A percentile compares a stretch with the other conserved stretches of the same genome.
phyloP scores from a whole-genome alignment of 495 filamentous ascomycete genomes.

The Trichoderma virens region DNA sequence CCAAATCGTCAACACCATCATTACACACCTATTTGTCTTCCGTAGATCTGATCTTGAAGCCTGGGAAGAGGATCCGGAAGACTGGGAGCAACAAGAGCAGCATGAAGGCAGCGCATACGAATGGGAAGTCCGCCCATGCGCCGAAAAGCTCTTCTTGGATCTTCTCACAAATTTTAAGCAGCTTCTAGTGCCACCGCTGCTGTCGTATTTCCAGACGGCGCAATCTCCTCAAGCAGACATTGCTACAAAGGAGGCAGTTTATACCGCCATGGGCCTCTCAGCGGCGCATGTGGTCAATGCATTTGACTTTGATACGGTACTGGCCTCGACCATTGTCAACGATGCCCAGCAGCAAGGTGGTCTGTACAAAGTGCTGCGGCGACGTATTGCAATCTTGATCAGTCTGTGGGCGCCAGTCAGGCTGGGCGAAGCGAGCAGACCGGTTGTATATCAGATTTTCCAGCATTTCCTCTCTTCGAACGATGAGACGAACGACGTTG shows the following conservation, averaged over 20 bases:
- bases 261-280: slow-evolving; percentile 83
- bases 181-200: slow-evolving; percentile 63
- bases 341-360: slow-evolving; percentile 72
- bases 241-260: slow-evolving; percentile 83
- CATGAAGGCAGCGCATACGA: slow-evolving; percentile 74
- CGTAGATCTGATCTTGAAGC: slow-evolving; percentile 74
- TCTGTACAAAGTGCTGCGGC: slow-evolving; percentile 77
- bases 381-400: slow-evolving; percentile 78
- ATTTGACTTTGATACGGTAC: slow-evolving; percentile 75
- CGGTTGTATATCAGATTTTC: slow-evolving; percentile 82
- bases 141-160: slow-evolving; percentile 90
- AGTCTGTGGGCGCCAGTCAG: slow-evolving; percentile 84
- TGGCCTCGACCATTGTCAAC: slow-evolving; percentile 62
- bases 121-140: slow-evolving; percentile 80
- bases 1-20: slow-evolving; percentile 71
- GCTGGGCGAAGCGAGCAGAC: slow-evolving; percentile 50
- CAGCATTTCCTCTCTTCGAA: slow-evolving; percentile 72
- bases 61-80: slow-evolving; percentile 88
- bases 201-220: slow-evolving; percentile 69
- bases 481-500: slow-evolving; percentile 77
- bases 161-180: slow-evolving; percentile 80
- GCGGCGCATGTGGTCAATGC: slow-evolving; percentile 59
- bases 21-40: slow-evolving; percentile 84
- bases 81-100: slow-evolving; percentile 84
- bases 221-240: slow-evolving; percentile 62